Conservation (phyloP, 2,329 filamentous ascomycete genomes). For the Colletotrichum paranaense region DNA sequence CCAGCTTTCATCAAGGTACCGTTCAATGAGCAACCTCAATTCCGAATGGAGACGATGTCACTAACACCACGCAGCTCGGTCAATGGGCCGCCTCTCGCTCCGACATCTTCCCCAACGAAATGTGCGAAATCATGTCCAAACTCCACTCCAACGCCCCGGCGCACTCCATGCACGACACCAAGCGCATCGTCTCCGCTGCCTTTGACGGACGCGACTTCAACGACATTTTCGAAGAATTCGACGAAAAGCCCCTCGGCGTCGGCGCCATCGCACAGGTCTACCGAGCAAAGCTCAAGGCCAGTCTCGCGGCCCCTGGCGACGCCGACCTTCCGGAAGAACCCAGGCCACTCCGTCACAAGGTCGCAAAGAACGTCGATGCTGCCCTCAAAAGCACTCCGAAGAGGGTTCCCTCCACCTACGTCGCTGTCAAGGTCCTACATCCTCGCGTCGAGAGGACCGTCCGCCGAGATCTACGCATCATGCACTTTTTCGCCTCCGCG, state of each 20-base stretch:
- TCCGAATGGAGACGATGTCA: neutral
- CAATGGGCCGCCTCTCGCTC: slow-evolving; percentile 98
- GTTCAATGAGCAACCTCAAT: neutral
- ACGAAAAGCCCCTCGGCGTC: slow-evolving; percentile 89
- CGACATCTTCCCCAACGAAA: slow-evolving; percentile 93
- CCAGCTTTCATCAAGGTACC: slow-evolving; percentile 95
- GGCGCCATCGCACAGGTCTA: slow-evolving; percentile 98
- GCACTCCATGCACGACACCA: slow-evolving; percentile 85
- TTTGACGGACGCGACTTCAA: slow-evolving; percentile 85
- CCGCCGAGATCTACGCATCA: slow-evolving; percentile 90
- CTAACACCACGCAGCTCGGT: slow-evolving; percentile 70
- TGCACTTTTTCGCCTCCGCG: slow-evolving; percentile 87
- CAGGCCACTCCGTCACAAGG: slow-evolving; percentile 71
- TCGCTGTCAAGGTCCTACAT: slow-evolving; percentile 96
- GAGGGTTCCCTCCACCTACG: slow-evolving; percentile 88
- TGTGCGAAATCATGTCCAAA: slow-evolving; percentile 94
- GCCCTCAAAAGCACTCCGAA: slow-evolving; percentile 88
- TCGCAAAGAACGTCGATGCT: slow-evolving; percentile 85
- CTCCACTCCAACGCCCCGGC: slow-evolving; percentile 95
- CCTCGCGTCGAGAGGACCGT: slow-evolving; percentile 91
- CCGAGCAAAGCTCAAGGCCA: slow-evolving; percentile 89
- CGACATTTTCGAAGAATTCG: slow-evolving; percentile 96
- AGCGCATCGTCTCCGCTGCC: slow-evolving; percentile 80
- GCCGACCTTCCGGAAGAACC: slow-evolving; percentile 63
- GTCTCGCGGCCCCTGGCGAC: slow-evolving; percentile 73